These are phyloP conservation scores for Plasmodium adleri DNA, from an alignment of 169 alveolate genomes.

Conservation along the genomic window DNA sequence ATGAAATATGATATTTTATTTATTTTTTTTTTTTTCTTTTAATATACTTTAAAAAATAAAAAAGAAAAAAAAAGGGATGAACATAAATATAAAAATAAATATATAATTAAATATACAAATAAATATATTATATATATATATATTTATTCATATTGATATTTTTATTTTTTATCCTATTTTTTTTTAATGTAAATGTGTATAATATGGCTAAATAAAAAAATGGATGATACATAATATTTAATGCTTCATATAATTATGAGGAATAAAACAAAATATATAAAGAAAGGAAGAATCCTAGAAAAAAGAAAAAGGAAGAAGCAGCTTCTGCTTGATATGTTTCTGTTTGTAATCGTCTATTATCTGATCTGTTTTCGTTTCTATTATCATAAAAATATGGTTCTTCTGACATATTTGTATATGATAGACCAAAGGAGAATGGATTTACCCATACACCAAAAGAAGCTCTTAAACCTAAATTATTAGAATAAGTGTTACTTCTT, in stretches of 20 bases:
- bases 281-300: conserved; percentile 61
- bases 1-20: no score
- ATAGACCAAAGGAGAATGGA: conserved; percentile 67
- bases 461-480: conserved; percentile 69
- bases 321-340: conserved; percentile 72
- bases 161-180: neutral
- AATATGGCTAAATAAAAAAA: no score
- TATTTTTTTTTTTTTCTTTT: no score
- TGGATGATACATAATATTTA: neutral
- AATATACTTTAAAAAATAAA: no score
- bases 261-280: conserved; percentile 72
- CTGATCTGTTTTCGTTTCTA: conserved; percentile 39
- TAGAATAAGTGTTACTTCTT: conserved; percentile 42
- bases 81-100: no score
- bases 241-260: conserved; percentile 7
- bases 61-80: no score
- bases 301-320: conserved; percentile 73
- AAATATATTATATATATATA: conserved; percentile 10
- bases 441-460: conserved; percentile 73
- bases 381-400: conserved; percentile 42
- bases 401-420: conserved; percentile 68
- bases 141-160: neutral
- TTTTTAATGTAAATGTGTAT: no score
- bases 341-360: conserved; percentile 28
- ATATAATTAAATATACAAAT: neutral